These are phyloP conservation scores for Balamuthia mandrillaris DNA, from an alignment of 208 protist species.

Conservation along the genomic window DNA sequence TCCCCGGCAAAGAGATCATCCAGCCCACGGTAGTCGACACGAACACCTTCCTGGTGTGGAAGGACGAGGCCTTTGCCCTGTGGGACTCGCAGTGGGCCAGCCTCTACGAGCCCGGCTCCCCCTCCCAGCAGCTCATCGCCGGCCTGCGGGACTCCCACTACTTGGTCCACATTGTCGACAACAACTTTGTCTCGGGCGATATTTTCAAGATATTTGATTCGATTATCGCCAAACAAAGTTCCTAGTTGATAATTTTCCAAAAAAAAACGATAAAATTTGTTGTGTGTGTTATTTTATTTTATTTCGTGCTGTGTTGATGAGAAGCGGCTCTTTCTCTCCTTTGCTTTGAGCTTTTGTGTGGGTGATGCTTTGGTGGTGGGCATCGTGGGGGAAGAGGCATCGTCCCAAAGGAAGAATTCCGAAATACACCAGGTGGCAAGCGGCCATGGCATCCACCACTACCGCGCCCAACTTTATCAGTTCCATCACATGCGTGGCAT, in stretches of 20 bases:
- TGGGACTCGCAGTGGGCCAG: constrained; percentile 67
- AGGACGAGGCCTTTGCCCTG: constrained; percentile 72
- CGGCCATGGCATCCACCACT: background rate
- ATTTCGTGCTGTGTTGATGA: too few species aligned
- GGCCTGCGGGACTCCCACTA: constrained; percentile 65
- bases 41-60: constrained; percentile 63
- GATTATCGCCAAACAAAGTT: too few species aligned
- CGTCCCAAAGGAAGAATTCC: background rate
- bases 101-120: constrained; percentile 48
- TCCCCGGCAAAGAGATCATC: constrained; percentile 76
- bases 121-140: background rate
- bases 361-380: background rate
- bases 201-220: constrained; percentile 54
- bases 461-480: background rate
- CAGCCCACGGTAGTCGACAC: constrained; percentile 79
- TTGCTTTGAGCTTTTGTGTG: too few species aligned
- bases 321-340: too few species aligned
- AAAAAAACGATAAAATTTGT: too few species aligned
- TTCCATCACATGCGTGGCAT: background rate
- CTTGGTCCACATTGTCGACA: constrained; percentile 76
- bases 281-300: too few species aligned
- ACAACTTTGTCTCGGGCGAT: constrained; percentile 71
- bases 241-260: too few species aligned
- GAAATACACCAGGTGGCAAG: background rate
- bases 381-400: background rate